Conservation (phyloP, 345 rosid genomes). For the Murraya paniculata region DNA sequence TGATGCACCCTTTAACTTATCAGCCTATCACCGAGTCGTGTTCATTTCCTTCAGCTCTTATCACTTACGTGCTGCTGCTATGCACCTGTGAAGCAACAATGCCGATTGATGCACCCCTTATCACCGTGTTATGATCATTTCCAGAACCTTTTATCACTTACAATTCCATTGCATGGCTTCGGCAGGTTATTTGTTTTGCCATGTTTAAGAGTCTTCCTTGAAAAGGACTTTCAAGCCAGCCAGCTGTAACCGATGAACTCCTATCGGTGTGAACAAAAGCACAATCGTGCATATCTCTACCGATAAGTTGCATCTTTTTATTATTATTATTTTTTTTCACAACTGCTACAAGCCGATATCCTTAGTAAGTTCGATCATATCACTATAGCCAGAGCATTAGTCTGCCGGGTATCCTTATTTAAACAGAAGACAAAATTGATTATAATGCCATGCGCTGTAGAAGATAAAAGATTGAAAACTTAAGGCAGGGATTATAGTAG, state of each 20-base stretch:
- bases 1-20: no score
- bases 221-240: background rate
- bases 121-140: background rate
- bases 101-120: background rate
- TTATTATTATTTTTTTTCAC: no score
- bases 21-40: no score
- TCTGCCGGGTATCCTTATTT: no score
- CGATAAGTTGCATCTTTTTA: background rate
- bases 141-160: background rate
- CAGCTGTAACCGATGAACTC: background rate
- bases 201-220: background rate
- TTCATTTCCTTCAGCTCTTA: no score
- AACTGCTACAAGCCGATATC: no score
- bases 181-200: background rate
- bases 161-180: background rate
- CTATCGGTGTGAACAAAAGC: background rate
- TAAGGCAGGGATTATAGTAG: no score
- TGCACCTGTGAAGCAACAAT: no score
- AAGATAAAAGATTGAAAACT: no score
- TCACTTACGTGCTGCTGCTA: rapidly evolving
- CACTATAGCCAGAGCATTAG: no score
- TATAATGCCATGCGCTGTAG: no score
- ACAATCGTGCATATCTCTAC: background rate
- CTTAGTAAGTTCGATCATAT: background rate
- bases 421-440: no score